Base-by-base conservation (phyloP, 768 basidiomycete genomes). In the Hygrophorus pudorinus region DNA sequence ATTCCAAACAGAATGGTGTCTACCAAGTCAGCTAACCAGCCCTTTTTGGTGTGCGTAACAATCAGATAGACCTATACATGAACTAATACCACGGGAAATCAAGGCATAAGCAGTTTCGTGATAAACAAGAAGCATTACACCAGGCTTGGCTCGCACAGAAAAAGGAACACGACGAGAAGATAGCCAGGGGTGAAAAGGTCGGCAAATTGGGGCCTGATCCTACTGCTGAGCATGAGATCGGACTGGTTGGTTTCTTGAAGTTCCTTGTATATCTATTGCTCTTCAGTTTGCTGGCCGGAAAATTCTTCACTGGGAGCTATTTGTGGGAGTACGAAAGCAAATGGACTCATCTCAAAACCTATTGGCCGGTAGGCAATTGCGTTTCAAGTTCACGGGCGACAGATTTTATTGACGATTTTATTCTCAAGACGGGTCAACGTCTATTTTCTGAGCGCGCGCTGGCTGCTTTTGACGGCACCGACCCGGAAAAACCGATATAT, bases 271-370 rank as follows among this genome's bases (percentile, higher is more conserved):
- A 76, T 51, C 41, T 75, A 2, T 42, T 79, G 16, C 52, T 85
- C 41, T 61, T 79, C 48, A 48, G 73, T 31, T 55, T 76, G 1
- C 65, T 88, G 24, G 72, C 80, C 29, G 83, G 90, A 43, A 85
- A 84, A 57, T 90, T 93, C 62, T 66, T 93, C 57, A 87, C 87
- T 0, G 86, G 83, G n/a, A 87, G 81, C 56, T 88, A 78, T 58
- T 63, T 78, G 16, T 96, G 90, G 89, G 88, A 91, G 50, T 77
- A 81, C 54, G 70, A 83, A 49, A 75, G 73, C 49, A 76, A 76
- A 57, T 82, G 78, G 74, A 53, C 65, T 24, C 66, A 71, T 38
- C 55, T 78, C 41, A 77, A 77, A 65, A 74, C 75, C 4, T 78
- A 76, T 54, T 76, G 73, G 66, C 79, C 85, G 41, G 81, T 83